Percentiles rank a stretch among this genome's conserved stretches.
These are phyloP conservation scores for Nakazawaea wickerhamii DNA, from an alignment of 805 yeast species.

Conservation along the genomic window DNA sequence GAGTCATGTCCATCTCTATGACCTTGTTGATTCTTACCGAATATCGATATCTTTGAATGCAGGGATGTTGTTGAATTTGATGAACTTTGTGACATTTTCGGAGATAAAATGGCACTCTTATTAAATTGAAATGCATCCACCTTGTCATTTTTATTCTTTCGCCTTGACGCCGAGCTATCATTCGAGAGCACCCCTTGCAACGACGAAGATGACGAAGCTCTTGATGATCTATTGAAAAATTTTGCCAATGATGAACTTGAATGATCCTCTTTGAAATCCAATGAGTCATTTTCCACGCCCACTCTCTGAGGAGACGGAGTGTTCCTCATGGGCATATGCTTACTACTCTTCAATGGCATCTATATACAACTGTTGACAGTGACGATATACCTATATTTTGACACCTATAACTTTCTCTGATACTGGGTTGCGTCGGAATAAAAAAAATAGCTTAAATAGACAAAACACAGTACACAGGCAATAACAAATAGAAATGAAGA, in stretches of 20 bases:
- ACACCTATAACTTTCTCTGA: not conserved
- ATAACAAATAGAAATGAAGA: not conserved
- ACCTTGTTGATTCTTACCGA: conserved; percentile 14
- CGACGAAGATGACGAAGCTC: conserved; percentile 3
- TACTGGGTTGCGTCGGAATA: not conserved
- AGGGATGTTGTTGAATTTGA: conserved; percentile 2
- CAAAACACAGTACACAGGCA: not conserved
- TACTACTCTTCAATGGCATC: conserved; percentile 9
- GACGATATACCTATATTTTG: not conserved
- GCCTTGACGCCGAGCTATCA: not conserved
- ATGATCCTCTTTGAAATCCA: not conserved
- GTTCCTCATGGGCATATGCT: conserved; percentile 1
- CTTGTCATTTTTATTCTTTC: conserved; percentile 2
- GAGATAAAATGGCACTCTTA: conserved; percentile 8
- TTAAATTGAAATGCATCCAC: conserved; percentile 2
- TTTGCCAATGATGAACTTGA: conserved; percentile 10
- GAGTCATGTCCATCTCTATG: not conserved
- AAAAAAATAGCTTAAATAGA: not conserved
- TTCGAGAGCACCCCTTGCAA: conserved; percentile 4
- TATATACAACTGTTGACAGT: not conserved
- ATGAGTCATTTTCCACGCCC: not conserved
- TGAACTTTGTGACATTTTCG: conserved; percentile 9
- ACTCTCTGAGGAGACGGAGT: conserved; percentile 10
- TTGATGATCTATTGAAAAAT: conserved; percentile 8
- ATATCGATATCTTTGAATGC: conserved; percentile 12